Evolutionary conservation across 179 eudicot species (phyloP).

Genomic region (Patellifolia procumbens): DNA sequence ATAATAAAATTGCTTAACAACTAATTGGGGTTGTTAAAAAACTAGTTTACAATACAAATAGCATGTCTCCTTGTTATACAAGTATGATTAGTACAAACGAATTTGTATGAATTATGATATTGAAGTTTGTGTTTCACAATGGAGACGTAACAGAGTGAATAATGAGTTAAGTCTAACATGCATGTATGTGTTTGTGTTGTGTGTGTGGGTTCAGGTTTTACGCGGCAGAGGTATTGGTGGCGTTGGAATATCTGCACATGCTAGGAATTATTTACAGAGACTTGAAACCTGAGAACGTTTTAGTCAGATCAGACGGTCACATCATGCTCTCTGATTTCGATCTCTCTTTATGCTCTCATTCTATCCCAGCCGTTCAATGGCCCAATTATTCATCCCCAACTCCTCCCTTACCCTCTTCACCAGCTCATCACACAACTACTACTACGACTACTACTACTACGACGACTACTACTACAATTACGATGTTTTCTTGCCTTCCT

Average conservation of each 20-base stretch:
- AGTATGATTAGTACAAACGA: no score
- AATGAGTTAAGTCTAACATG: no score
- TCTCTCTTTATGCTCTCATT: slow-evolving; percentile 71
- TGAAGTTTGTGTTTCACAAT: background rate
- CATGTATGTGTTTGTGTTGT: background rate
- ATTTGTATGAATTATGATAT: background rate
- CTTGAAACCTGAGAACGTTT: slow-evolving; percentile 81
- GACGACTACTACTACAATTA: slow-evolving; percentile 12
- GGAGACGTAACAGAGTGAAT: no score
- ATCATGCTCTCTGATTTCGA: slow-evolving; percentile 92
- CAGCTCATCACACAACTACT: background rate
- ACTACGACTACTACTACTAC: background rate
- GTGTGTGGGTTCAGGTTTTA: slow-evolving; percentile 55
- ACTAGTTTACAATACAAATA: no score
- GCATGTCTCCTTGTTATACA: no score
- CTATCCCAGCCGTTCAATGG: slow-evolving; percentile 77
- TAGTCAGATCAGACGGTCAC: slow-evolving; percentile 91
- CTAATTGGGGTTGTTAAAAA: no score
- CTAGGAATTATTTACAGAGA: slow-evolving; percentile 85
- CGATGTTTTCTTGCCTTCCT: slow-evolving; percentile 52
- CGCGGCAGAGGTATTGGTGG: slow-evolving; percentile 88
- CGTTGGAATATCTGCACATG: slow-evolving; percentile 91
- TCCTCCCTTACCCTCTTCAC: slow-evolving; percentile 24
- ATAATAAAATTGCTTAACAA: no score
- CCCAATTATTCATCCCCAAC: slow-evolving; percentile 37